Base-by-base conservation (phyloP, 2,329 filamentous ascomycete genomes). In the Harringtonia lauricola region DNA sequence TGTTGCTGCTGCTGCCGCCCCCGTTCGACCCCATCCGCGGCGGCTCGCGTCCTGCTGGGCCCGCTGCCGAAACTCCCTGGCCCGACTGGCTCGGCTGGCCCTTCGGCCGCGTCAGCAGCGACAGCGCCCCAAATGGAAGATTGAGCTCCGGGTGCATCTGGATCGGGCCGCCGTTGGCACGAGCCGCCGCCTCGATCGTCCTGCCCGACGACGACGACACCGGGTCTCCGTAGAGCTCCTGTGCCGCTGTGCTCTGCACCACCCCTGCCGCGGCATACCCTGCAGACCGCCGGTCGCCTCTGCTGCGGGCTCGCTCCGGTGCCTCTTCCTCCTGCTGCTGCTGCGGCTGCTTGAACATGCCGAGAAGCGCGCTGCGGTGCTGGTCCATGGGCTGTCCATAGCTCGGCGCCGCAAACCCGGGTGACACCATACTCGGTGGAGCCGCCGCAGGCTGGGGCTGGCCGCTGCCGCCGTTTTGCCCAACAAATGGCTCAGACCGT, bases 281-380 rank as follows among this genome's bases (percentile, higher is more conserved):
- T 37, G 36, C n/a, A n/a, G n/a, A n/a, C n/a, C n/a, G n/a, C n/a
- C n/a, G n/a, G n/a, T n/a, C n/a, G n/a, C n/a, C n/a, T n/a, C 36
- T 7, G 36, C 36, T 17, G 36, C 3, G 18, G 35, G 9, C 22
- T 38, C 17, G 21, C 37, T 21, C n/a, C n/a, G n/a, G 26, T 14
- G 3, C 4, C 21, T 39, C 24, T 10, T 3, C n/a, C 26, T 19
- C n/a, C 30, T 41, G 30, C 47, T 39, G 21, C 33, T 18, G 7
- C 41, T 15, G 29, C 19, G 21, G 46, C 49, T 67, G 67, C 47
- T 72, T 75, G 57, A 79, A 76, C 62, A 52, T 52, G 35, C 42
- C 48, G 2, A 54, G 35, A 2, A 54, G 41, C 12, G 50, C 45
- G 19, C 24, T 49, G 19, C 45, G 43, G 29, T 53, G 51, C 41